Evolutionary conservation across 768 basidiomycete genomes (phyloP), one percentile per base, ranked within the genome.

Genomic region (Mycena kentingensis): DNA sequence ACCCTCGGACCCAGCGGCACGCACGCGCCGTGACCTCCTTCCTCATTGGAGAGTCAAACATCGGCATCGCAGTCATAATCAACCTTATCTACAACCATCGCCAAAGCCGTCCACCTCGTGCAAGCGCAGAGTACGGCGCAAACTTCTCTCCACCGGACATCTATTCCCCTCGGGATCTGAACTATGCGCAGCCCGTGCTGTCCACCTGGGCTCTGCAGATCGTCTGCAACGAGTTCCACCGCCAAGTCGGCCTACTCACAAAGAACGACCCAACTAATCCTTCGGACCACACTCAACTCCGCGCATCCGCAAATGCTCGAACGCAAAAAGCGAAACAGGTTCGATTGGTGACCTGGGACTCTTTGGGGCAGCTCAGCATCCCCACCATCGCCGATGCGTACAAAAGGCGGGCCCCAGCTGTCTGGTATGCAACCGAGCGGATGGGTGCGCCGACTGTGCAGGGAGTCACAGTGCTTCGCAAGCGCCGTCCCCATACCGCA

Each of bases 401-500:
- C 39, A 41, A 49, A 31, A n/a, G 26, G 3, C 34, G 55, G 1
- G 63, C 46, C 27, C 39, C 49, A 6, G 49, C 57, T 25, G 28
- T 52, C 1, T 66, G 60, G 61, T 54, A 53, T 42, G 35, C 63
- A 1, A 60, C 61, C 8, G 63, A 65, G 26, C 32, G 45, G 5
- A 63, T 65, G 63, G 57, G 55, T n/a, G 61, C 51, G 3, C 48
- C 55, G 1, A 46, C 27, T 5, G 55, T 54, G 22, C 38, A 48
- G 12, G 58, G 65, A 2, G 45, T 35, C 13, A 41, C 61, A 11
- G 51, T 64, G 43, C 13, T 60, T 2, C 53, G 62, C 19, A 45
- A 54, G 44, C 51, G 52, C 26, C 51, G 60, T 1, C 65, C 65
- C 2, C 63, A 66, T 57, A 52, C 51, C 0, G 58, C 58, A 31